A percentile compares a stretch with the other conserved stretches of the same genome.
These are phyloP conservation scores for Chalciporus chontae DNA, from an alignment of 768 basidiomycete species.

Conservation along the genomic window DNA sequence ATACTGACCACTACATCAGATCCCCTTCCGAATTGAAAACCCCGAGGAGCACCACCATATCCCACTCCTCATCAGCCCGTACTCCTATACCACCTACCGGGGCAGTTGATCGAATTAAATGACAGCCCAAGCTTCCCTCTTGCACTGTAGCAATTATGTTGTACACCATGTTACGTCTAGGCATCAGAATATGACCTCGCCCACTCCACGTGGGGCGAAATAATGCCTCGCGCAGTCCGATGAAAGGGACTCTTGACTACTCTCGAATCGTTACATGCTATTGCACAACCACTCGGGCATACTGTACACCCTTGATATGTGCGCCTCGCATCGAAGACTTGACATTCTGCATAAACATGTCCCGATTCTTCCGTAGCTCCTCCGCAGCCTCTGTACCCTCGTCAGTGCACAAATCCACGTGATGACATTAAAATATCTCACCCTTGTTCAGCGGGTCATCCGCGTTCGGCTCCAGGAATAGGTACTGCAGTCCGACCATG, in stretches of 20 bases:
- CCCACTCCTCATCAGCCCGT: slow-evolving; percentile 88
- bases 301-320: slow-evolving; percentile 71
- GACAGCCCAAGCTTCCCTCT: not conserved
- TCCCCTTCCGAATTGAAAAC: slow-evolving; percentile 69
- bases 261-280: slow-evolving; percentile 19
- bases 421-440: slow-evolving; percentile 32
- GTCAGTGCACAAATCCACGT: slow-evolving; percentile 7
- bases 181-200: slow-evolving; percentile 4
- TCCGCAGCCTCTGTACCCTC: slow-evolving; percentile 80
- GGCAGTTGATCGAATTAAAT: slow-evolving; percentile 55
- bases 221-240: not conserved
- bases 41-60: slow-evolving; percentile 87
- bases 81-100: slow-evolving; percentile 87
- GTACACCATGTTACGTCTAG: slow-evolving; percentile 2
- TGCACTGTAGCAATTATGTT: slow-evolving; percentile 1
- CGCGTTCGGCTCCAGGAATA: slow-evolving; percentile 98
- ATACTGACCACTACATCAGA: slow-evolving; percentile 41
- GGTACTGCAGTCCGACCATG: slow-evolving; percentile 97
- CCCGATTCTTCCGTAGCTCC: slow-evolving; percentile 86
- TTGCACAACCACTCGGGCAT: slow-evolving; percentile 66
- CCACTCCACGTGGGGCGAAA: not conserved
- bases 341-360: slow-evolving; percentile 82
- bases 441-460: slow-evolving; percentile 99
- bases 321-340: slow-evolving; percentile 83
- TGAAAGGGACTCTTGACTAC: slow-evolving; percentile 7